These are phyloP conservation scores for Peniophora sp. DNA, from an alignment of 1,284 basidiomycete species.

Conservation along the genomic window DNA sequence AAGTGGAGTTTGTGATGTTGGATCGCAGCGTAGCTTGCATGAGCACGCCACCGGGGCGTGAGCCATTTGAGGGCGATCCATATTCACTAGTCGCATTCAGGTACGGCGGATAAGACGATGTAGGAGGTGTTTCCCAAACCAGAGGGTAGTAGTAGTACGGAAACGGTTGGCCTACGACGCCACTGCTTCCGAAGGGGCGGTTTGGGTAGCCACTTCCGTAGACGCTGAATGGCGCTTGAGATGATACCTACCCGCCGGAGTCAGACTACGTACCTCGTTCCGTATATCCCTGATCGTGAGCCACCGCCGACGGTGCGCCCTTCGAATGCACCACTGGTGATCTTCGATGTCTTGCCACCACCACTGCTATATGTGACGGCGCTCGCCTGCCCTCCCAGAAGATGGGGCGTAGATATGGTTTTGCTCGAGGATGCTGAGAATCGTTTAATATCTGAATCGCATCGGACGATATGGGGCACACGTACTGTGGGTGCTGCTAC, in stretches of 20 bases:
- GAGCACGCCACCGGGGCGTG: conserved; percentile 18
- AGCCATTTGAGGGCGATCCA: conserved; percentile 16
- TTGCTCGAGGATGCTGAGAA: too few species aligned
- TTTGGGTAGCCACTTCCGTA: conserved; percentile 36
- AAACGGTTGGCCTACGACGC: conserved; percentile 24
- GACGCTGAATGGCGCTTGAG: conserved; percentile 10
- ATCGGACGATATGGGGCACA: too few species aligned
- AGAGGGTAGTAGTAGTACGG: conserved; percentile 52
- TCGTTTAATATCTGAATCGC: too few species aligned
- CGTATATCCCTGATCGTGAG: conserved; percentile 10
- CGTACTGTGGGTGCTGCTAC: too few species aligned
- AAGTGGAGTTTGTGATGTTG: conserved; percentile 10
- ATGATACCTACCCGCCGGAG: too few species aligned
- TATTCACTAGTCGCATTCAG: conserved; percentile 11
- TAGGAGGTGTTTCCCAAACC: conserved; percentile 30
- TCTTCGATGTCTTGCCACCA: conserved; percentile 15
- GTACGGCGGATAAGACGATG: conserved; percentile 4
- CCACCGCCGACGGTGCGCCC: conserved; percentile 15
- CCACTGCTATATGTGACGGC: not conserved
- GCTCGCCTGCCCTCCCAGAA: not conserved
- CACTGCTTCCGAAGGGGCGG: conserved; percentile 2
- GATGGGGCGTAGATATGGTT: not conserved
- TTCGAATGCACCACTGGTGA: conserved; percentile 14
- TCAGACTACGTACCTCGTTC: conserved; percentile 9
- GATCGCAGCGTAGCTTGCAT: conserved; percentile 15